Base-by-base conservation (phyloP, 176 grass and related monocot genomes). In the Saccharum officinarum region DNA sequence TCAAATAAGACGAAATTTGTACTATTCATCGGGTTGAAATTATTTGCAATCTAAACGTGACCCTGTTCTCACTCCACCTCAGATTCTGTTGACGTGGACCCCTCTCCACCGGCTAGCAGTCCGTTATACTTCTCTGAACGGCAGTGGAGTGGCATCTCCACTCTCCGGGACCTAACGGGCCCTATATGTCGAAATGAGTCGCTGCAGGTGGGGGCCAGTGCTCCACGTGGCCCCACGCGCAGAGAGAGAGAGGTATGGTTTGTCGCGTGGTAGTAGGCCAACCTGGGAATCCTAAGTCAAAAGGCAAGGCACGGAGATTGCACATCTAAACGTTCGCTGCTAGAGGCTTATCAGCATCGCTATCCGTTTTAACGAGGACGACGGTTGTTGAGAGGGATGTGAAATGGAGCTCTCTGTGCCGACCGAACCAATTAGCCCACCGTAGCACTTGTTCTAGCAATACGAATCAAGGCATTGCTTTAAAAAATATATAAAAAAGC, bases 361-460 rank as follows among this genome's bases (percentile, higher is more conserved):
- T 7, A 63, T 76, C 84, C 38, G n/a, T 37, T 82, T 16, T 15
- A 10, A 4, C 2, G 39, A 79, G 37, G 47, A 71, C 84, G 67
- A 57, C 73, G 75, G 84, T 63, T 65, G 85, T 76, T 63, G 80
- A 69, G 80, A 87, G 80, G 44, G 80, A 90, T 37, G 5, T 2
- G 46, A 17, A 80, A 40, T 61, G 38, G 66, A 60, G 36, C n/a
- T n/a, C 17, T 40, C 69, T 65, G 30, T 16, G 12, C 25, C 47
- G 1, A 73, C 52, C 74, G 11, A 79, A 61, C 50, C 34, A 62
- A 69, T 10, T 14, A 0, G 26, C 68, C 26, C 17, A 39, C 42
- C 59, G n/a, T 22, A n/a, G 23, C 31, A 65, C 28, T 25, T 30
- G 30, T 13, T 68, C 17, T 23, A 41, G 60, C 49, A 62, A 69